Conservation (phyloP, 2,329 filamentous ascomycete genomes). For the Calonectria fujianensis region DNA sequence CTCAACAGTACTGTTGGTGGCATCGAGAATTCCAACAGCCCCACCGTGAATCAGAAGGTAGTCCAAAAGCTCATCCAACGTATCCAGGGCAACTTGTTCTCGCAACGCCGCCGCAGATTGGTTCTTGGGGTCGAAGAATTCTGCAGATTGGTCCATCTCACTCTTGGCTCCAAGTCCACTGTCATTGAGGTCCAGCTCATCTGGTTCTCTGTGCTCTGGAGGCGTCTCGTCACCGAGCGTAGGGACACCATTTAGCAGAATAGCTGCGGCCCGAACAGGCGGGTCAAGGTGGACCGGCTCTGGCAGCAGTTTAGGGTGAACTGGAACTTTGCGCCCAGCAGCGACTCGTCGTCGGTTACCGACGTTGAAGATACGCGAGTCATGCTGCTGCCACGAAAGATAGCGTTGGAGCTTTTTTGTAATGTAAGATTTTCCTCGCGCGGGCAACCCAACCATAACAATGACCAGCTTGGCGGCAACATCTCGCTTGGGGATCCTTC, state of each 20-base stretch:
- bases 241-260: conserved; percentile 73
- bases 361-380: conserved; percentile 97
- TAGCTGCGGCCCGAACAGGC: conserved; percentile 73
- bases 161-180: conserved; percentile 55
- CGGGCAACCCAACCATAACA: conserved; percentile 97
- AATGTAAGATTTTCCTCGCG: conserved; percentile 97
- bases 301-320: conserved; percentile 57
- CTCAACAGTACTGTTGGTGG: conserved; percentile 95
- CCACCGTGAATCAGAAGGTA: conserved; percentile 90
- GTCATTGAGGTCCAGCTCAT: conserved; percentile 61
- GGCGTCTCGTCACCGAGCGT: conserved; percentile 57
- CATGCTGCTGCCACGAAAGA: conserved; percentile 97
- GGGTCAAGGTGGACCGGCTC: conserved; percentile 64
- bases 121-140: conserved; percentile 96
- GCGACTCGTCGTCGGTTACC: conserved; percentile 91
- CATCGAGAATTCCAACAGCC: conserved; percentile 95
- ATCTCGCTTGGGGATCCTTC: conserved; percentile 93
- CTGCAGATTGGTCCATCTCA: conserved; percentile 89
- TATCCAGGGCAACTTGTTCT: conserved; percentile 94
- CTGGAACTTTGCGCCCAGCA: conserved; percentile 73
- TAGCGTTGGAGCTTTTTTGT: conserved; percentile 98
- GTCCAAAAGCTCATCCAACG: conserved; percentile 91
- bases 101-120: conserved; percentile 86
- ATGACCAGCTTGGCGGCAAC: conserved; percentile 97
- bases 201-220: conserved; percentile 61